Base-by-base conservation (phyloP, 352 stramenopile species). In the Globisporangium recalcitrans region DNA sequence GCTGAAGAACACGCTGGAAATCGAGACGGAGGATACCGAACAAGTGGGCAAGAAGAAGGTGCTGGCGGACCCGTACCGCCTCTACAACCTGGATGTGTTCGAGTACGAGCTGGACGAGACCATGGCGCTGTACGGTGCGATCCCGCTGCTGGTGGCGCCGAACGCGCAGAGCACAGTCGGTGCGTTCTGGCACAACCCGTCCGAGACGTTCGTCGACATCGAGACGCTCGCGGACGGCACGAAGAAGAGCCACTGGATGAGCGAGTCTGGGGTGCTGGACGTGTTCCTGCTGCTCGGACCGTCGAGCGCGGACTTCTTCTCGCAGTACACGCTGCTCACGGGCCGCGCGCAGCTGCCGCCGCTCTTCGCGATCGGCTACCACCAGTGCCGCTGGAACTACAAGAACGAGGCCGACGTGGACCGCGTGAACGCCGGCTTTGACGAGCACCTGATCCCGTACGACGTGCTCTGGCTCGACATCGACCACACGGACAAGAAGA, bases 381-480 rank as follows among this genome's bases (percentile, higher is more conserved):
- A 99, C 70, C 98, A 99, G 77, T 99, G 97, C 69, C 91, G 97
- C 51, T 99, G 98, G 98, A 99, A 99, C 80, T 99, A 99, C 80
- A 97, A 98, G 63, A 98, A 99, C 74, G 98, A 99, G 63, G 79
- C 86, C 21, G 97, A 99, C 73, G 91, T 99, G 24, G 85, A 88
- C 22, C 77, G 87, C 48, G 84, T 93, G 10, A 71, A 95, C 65
- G 77, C 76, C 26, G 94, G 93, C 40, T 98, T 98, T 69, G 95
- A 99, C 68, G 93, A 98, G 62, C 75, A 98, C 47, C 78, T 99
- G 72, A 99, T 99, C 68, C 98, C 98, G 6, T 99, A 99, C 73
- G 98, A 99, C 78, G 98, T 99, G 13, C 71, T 99, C 24, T 99
- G 98, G 98, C 85, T 99, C 31, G 98, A 99, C 74, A 99, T 99